Evolutionary conservation across 169 alveolate genomes (phyloP), one percentile per base, ranked within the genome.

Genomic region (Condylostoma magnum): DNA sequence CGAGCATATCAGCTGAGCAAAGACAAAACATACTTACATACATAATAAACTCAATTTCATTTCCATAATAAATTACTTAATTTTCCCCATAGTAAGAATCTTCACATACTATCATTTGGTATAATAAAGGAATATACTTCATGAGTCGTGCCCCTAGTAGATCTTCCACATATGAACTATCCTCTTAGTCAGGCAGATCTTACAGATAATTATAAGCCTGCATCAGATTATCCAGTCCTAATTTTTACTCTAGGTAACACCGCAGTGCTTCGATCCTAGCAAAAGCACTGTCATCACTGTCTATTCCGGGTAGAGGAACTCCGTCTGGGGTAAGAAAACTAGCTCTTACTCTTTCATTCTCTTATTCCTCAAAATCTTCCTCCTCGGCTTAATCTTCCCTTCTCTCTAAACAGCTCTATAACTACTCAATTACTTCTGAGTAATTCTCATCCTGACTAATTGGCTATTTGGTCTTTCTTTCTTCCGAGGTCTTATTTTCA

Each of bases 41-140:
- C 22, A 10, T 22, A 47, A 47, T 22, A 22, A 47, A 30, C 20
- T 2, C 55, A 22, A 47, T 27, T 47, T 47, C 20, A 22, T 53
- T 53, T 22, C 38, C 30, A 53, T 53, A 53, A 34, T 53, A 53
- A 53, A 53, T 53, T 53, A 57, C 12, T 47, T 66, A 0, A 31
- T n/a, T 18, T 43, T 60, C 48, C 28, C 37, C 41, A 54, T 52
- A 83, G 56, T 68, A 83, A 18, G 79, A 25, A 60, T 86, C 93
- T 63, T 86, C 93, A 65, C 89, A 80, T 27, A 82, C 87, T 8
- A 86, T 86, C 66, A 86, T 51, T 53, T 82, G 73, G 55, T 78
- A 70, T 20, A 86, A 67, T 4, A 86, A 63, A 3, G 82, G 46
- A 25, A 79, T 75, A 34, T 41, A 82, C 56, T 82, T 82, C 52